Evolutionary conservation across 306 rosid genomes (phyloP).

Genomic region (Glycine soja): DNA sequence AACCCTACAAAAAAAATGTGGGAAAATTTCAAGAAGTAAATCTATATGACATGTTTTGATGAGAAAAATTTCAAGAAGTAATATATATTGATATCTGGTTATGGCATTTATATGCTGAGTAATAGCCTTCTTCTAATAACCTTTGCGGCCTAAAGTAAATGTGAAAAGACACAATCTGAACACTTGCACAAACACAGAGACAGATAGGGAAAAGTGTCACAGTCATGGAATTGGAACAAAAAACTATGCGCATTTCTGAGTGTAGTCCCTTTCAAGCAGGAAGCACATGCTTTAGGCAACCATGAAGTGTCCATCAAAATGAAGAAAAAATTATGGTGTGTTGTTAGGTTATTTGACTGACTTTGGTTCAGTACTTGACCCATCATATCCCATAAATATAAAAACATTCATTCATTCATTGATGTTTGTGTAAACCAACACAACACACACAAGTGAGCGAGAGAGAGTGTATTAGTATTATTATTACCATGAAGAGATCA

Average conservation of each 20-base stretch:
- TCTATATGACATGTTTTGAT: not conserved
- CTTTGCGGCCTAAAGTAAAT: slow-evolving; percentile 49
- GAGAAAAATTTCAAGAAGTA: not conserved
- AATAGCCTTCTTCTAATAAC: not conserved
- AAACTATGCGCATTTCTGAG: slow-evolving; percentile 50
- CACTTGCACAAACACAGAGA: slow-evolving; percentile 46
- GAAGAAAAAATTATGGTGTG: slow-evolving; percentile 19
- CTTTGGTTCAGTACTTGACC: slow-evolving; percentile 41
- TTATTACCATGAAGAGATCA: slow-evolving; percentile 87
- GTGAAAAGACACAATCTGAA: slow-evolving; percentile 42
- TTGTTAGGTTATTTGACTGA: slow-evolving; percentile 38
- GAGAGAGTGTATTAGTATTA: slow-evolving; percentile 33
- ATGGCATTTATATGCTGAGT: slow-evolving; percentile 1
- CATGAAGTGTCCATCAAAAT: slow-evolving; percentile 44
- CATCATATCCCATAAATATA: not conserved
- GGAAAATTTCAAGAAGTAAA: not conserved
- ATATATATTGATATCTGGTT: not conserved
- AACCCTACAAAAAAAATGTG: not conserved
- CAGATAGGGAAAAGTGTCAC: slow-evolving; percentile 45
- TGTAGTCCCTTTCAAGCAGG: slow-evolving; percentile 49
- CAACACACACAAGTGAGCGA: not conserved
- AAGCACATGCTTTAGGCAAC: slow-evolving; percentile 50
- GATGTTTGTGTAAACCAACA: slow-evolving; percentile 28
- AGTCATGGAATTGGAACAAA: slow-evolving; percentile 58
- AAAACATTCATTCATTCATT: slow-evolving; percentile 24